Evolutionary conservation across 2,329 filamentous ascomycete species (phyloP), one percentile per base, ranked within the genome.

Genomic region (Magnaporthiopsis rhizophila): DNA sequence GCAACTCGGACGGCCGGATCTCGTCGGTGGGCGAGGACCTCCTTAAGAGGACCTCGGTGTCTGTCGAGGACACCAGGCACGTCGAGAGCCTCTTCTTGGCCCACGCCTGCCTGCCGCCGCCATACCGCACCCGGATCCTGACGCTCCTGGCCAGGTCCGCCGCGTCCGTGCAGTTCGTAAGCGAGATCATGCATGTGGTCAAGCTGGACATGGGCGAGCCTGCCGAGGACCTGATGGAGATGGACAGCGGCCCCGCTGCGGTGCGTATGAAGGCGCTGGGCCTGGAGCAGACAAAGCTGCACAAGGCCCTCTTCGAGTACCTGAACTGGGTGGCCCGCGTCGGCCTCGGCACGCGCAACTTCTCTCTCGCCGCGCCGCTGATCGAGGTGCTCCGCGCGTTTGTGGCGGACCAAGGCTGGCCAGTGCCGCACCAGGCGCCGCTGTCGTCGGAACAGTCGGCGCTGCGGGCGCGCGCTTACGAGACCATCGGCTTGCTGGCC

Each of bases 1-100:
- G 92, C 0, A 93, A 93, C 75, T 79, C 87, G 1, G 95, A 97
- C 68, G 91, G 88, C 50, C 85, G 89, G 11, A 87, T 97, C 53
- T 87, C 90, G 13, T 86, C 89, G n/a, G 79, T 91, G n/a, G 94
- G 91, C 0, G 92, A 97, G 65, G 92, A 97, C 70, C 85, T 96
- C 61, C 76, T 98, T 68, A 99, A 97, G 76, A 83, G 93, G 68
- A 89, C 86, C 36, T 83, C 86, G 1, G 84, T 90, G 11, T 86
- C 90, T 11, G 78, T 97, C 32, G 94, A 98, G 73, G 83, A 91
- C 66, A 70, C 79, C 12, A 69, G 74, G 0, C 75, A 92, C 2
- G 81, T 96, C 3, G 77, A 83, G 64, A 79, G 83, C 21, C 79
- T 98, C 2, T 93, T 92, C 69, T 76, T 82, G 4, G 82, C 92